These are phyloP conservation scores for Tolypocladium cylindrosporum DNA, from an alignment of 2,329 filamentous ascomycete genomes.

Conservation along the genomic window DNA sequence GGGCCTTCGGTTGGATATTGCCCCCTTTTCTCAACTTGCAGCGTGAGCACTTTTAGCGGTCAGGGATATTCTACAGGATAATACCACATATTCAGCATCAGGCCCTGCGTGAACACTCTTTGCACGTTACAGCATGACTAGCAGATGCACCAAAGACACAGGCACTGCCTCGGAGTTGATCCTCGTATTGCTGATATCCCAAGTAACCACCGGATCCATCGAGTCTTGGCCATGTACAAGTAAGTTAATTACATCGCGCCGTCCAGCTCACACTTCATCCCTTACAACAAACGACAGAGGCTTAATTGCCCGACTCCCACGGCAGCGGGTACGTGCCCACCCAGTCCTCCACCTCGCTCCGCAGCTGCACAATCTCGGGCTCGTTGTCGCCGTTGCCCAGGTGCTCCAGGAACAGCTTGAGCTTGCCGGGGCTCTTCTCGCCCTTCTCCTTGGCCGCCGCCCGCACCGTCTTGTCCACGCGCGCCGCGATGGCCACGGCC, in stretches of 20 bases:
- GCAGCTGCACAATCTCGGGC: slow-evolving; percentile 61
- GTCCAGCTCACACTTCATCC: background rate
- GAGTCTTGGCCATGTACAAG: slow-evolving; percentile 1
- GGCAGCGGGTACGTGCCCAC: slow-evolving; percentile 64
- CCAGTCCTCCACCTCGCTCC: slow-evolving; percentile 69
- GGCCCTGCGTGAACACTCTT: background rate
- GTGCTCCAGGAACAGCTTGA: slow-evolving; percentile 59
- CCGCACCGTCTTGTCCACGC: slow-evolving; percentile 63
- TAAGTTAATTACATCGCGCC: slow-evolving; percentile 6
- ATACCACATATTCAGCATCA: background rate
- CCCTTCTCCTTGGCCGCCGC: slow-evolving; percentile 58
- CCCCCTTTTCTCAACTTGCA: background rate
- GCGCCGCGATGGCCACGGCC: slow-evolving; percentile 67
- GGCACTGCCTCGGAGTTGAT: slow-evolving; percentile 4
- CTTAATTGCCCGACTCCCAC: slow-evolving; percentile 40
- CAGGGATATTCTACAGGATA: background rate
- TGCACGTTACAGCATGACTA: background rate
- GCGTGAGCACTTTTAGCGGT: background rate
- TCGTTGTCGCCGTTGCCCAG: slow-evolving; percentile 58
- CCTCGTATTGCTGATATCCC: slow-evolving; percentile 1
- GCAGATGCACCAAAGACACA: background rate
- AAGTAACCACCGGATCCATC: background rate
- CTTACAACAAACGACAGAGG: background rate
- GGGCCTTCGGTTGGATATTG: background rate
- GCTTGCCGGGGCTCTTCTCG: slow-evolving; percentile 53